Base-by-base conservation (phyloP, 2,329 filamentous ascomycete species). In the Botryotinia globosa region DNA sequence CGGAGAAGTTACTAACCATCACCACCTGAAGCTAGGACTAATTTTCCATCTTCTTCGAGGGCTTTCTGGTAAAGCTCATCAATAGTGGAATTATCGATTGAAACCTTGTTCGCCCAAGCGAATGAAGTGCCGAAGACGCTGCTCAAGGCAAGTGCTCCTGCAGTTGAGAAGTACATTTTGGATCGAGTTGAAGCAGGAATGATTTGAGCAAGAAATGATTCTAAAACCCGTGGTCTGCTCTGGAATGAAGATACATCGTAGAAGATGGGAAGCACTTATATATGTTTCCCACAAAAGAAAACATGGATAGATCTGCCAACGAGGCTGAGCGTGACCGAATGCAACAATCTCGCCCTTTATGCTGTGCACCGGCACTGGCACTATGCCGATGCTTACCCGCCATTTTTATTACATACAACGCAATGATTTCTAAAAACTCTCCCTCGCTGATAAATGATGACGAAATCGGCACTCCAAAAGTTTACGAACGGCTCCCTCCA, bases 11-110 rank as follows among this genome's bases (percentile, higher is more conserved):
- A 67, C 64, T 67, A 0, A 67, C 64, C 64, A 67, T 67, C 64
- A 54, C 64, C 64, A 67, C 64, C 64, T 42, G 48, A 29, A n/a
- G 18, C 64, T 32, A 67, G 18, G 18, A 67, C 48, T 48, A 67
- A 56, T 16, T 67, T 67, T 32, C 48, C 1, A 42, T 67, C 64
- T 67, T 67, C 64, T 39, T 56, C 32, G 4, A 67, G 16, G 3
- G 64, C 64, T 42, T 9, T 10, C 7, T 16, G 4, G 10, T 67
- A 67, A 29, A 67, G 64, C 29, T 67, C 18, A 22, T 67, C 64
- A 18, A 67, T 0, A 8, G 64, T 56, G 29, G 48, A 67, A 29
- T 3, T 56, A 39, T 67, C 64, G 9, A 56, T 22, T 20, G 48
- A 25, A 20, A 67, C 64, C 56, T 29, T 29, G 25, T 42, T 67